Conservation (phyloP, 2,329 filamentous ascomycete species). For the Fusarium gaditjirri region DNA sequence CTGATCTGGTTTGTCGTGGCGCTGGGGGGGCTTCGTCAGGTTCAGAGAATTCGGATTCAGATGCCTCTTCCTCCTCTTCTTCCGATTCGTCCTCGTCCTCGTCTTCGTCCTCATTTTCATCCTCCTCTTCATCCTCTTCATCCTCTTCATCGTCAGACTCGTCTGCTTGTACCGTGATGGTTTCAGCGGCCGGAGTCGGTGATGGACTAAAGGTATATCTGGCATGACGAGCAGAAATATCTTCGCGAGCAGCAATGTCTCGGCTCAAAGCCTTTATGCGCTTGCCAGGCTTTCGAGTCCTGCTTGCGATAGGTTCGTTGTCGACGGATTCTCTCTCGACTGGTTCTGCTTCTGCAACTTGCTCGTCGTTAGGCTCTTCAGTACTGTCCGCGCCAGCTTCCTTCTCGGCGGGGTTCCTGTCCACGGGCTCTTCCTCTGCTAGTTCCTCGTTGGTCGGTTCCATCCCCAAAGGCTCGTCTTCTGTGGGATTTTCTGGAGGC, state of each 20-base stretch:
- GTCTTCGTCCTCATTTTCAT: neutral
- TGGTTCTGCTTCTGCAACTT: neutral
- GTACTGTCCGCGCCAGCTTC: neutral
- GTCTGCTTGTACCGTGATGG: neutral
- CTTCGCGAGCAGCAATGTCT: neutral
- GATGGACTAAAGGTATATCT: neutral
- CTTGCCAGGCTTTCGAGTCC: neutral
- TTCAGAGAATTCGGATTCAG: neutral
- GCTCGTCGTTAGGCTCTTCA: too few relatives aligned
- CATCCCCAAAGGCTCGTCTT: neutral
- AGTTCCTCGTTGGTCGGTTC: neutral
- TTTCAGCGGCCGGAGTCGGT: neutral
- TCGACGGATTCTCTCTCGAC: neutral
- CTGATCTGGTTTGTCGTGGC: neutral
- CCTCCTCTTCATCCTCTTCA: neutral
- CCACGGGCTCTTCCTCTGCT: neutral
- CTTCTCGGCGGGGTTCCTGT: neutral
- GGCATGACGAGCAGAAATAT: neutral
- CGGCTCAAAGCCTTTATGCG: neutral
- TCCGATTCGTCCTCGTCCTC: neutral
- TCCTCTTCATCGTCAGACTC: neutral
- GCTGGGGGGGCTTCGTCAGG: neutral
- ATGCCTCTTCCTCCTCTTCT: neutral
- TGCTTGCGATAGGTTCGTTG: neutral
- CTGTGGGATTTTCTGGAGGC: neutral